Base-by-base conservation (phyloP, 1,284 basidiomycete species). In the Phenoliferia sp. region DNA sequence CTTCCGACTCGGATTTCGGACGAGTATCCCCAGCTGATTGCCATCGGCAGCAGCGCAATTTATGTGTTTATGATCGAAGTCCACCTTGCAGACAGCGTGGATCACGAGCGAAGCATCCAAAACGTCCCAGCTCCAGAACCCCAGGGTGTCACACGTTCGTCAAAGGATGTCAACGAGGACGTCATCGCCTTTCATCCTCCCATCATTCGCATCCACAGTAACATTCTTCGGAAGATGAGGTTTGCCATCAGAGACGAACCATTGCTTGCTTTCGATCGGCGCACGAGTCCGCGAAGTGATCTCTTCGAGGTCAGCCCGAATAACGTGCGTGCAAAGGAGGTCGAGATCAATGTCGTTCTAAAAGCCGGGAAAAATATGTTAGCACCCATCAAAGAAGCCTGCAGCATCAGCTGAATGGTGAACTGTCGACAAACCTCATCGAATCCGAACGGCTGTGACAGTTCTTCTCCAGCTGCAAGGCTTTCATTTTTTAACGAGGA, bases 311-410 rank as follows among this genome's bases (percentile, higher is more conserved):
- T 59, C 59, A 6, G 26, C 35, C 28, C 28, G 36, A 31, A 59
- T 59, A 17, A 39, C 26, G 26, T 31, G 15, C 9, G 3, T 29
- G 28, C 35, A 44, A 31, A 59, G 59, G 6, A 44, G 59, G 35
- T 59, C 59, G 59, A 59, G 35, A 12, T 59, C 36, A 31, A 59
- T 59, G 59, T 59, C 59, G 35, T 39, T 31, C 35, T 15, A 6
- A 32, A 2, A n/a, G n/a, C n/a, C n/a, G n/a, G n/a, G n/a, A n/a
- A 15, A 32, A 31, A 32, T 33, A 1, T 17, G 28, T 31, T 6
- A 55, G 28, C 7, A 16, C 6, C 7, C 28, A 15, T 56, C 5
- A 7, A 2, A 12, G 17, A 28, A 32, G 28, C 19, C n/a, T n/a
- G n/a, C n/a, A n/a, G n/a, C n/a, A n/a, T n/a, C n/a, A n/a, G n/a